phyloP scores from a whole-genome alignment of 192 early-diverging fungal genomes.

The Linnemannia zychae region DNA sequence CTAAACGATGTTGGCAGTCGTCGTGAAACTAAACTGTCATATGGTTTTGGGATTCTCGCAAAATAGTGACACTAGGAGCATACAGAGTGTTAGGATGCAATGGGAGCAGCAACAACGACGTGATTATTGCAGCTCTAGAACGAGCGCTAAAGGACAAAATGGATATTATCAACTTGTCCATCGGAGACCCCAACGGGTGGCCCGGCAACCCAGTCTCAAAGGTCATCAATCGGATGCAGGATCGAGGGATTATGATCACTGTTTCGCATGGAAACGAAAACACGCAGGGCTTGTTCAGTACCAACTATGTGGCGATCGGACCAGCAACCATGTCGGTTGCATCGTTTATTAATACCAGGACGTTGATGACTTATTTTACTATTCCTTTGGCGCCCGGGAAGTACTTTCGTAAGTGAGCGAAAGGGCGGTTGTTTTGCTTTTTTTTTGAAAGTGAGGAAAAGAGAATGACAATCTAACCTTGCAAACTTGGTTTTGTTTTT shows the following conservation, averaged over 20 bases:
- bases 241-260: constrained; percentile 60
- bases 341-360: constrained; percentile 59
- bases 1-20: background rate
- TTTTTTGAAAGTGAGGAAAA: background rate
- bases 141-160: constrained; percentile 73
- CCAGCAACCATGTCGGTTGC: constrained; percentile 68
- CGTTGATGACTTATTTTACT: constrained; percentile 35
- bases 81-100: constrained; percentile 88
- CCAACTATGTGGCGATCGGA: constrained; percentile 68
- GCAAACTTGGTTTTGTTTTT: background rate
- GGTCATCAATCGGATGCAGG: constrained; percentile 63
- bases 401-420: constrained; percentile 29
- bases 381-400: constrained; percentile 16
- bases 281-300: constrained; percentile 66
- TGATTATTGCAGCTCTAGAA: constrained; percentile 82
- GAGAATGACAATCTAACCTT: background rate
- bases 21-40: background rate
- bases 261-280: constrained; percentile 77
- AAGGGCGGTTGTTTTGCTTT: background rate
- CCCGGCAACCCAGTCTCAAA: constrained; percentile 68
- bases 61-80: constrained; percentile 69
- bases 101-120: constrained; percentile 70
- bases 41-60: background rate
- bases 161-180: constrained; percentile 86
- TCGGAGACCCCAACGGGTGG: constrained; percentile 75